Conservation (phyloP, 1,139 yeast species). For the Hyphopichia pseudoburtonii region DNA sequence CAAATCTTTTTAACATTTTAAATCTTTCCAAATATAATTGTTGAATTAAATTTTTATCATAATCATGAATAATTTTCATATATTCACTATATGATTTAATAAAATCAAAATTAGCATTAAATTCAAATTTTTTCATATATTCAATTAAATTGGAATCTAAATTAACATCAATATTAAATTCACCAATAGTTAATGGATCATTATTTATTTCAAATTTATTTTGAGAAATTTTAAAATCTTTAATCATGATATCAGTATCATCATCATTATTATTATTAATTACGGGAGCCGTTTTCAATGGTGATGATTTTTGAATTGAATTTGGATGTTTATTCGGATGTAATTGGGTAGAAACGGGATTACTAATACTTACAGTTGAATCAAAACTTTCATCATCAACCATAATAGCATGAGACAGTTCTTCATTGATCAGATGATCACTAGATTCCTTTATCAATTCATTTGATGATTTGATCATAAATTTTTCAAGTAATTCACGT, state of each 20-base stretch:
- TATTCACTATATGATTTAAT: not conserved
- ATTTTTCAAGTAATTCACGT: too few relatives aligned
- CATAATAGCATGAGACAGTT: not conserved
- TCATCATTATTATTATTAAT: not conserved
- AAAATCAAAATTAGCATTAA: constrained; percentile 5
- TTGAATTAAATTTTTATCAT: constrained; percentile 20
- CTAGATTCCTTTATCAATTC: too few relatives aligned
- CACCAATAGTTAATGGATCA: constrained; percentile 6
- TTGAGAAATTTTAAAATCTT: too few relatives aligned
- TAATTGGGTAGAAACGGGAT: constrained; percentile 3
- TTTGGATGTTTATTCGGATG: not conserved
- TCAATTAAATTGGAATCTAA: constrained; percentile 2
- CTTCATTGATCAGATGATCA: not conserved
- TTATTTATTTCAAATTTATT: constrained; percentile 5
- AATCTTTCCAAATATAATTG: constrained; percentile 34
- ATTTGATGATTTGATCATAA: too few relatives aligned
- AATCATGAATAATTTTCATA: constrained; percentile 3
- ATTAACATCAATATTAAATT: constrained; percentile 2
- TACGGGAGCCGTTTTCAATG: constrained; percentile 4
- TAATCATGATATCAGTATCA: too few relatives aligned
- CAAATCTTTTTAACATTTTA: constrained; percentile 37
- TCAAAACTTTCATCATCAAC: constrained; percentile 7
- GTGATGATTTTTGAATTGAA: constrained; percentile 3
- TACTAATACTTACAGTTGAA: constrained; percentile 6
- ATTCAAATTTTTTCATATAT: constrained; percentile 3